phyloP scores from a whole-genome alignment of 352 stramenopile species.

The Pythium dissotocum region DNA sequence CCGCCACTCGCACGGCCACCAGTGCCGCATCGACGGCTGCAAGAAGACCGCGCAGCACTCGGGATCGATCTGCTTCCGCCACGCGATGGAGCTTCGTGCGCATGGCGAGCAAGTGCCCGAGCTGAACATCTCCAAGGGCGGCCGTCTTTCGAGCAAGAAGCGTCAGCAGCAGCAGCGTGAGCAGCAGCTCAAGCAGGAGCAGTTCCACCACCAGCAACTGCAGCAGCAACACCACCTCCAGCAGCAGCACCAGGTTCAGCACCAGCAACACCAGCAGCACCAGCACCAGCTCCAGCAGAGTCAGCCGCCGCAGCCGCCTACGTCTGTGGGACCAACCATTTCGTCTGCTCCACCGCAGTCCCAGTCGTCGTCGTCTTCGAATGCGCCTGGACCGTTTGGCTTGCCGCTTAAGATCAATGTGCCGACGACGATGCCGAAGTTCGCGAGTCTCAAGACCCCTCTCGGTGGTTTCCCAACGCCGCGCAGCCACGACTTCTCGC shows the following conservation, averaged over 20 bases:
- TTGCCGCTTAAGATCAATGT: constrained; percentile 77
- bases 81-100: constrained; percentile 73
- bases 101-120: constrained; percentile 71
- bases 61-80: constrained; percentile 72
- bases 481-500: constrained; percentile 65
- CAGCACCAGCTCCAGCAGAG: neutral
- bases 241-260: constrained; percentile 32
- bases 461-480: constrained; percentile 67
- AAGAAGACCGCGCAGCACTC: constrained; percentile 83
- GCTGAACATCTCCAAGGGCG: constrained; percentile 78
- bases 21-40: constrained; percentile 76
- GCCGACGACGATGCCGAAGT: constrained; percentile 68
- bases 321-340: constrained; percentile 1
- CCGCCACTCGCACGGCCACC: constrained; percentile 70
- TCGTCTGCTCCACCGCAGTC: constrained; percentile 7
- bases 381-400: constrained; percentile 51
- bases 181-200: constrained; percentile 72
- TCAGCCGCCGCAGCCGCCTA: constrained; percentile 7
- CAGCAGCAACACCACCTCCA: constrained; percentile 59
- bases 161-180: constrained; percentile 67
- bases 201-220: constrained; percentile 77
- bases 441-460: constrained; percentile 55
- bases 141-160: constrained; percentile 70
- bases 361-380: constrained; percentile 13
- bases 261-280: constrained; percentile 25